Conservation (phyloP, 1,284 basidiomycete genomes). For the Apiotrichum domesticum region DNA sequence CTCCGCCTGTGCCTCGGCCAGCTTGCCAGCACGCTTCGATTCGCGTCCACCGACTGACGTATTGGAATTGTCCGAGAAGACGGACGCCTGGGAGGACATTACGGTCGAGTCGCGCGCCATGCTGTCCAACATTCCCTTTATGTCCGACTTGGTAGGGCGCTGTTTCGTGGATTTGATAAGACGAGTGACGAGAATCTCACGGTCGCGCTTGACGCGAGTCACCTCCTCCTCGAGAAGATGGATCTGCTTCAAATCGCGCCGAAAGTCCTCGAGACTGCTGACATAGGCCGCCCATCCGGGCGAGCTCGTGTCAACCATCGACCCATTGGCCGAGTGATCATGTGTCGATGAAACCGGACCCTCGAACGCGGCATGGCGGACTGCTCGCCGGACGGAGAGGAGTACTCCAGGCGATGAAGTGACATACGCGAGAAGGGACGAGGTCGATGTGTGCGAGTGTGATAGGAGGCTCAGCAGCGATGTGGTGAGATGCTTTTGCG, state of each 20-base stretch:
- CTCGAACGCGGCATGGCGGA: constrained; percentile 46
- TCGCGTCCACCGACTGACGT: constrained; percentile 31
- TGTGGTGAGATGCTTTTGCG: constrained; percentile 43
- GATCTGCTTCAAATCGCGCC: constrained; percentile 47
- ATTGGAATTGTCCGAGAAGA: constrained; percentile 29
- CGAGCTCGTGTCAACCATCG: constrained; percentile 19
- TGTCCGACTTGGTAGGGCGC: constrained; percentile 41
- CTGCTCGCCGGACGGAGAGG: constrained; percentile 38
- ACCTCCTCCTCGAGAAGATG: constrained; percentile 47
- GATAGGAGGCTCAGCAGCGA: constrained; percentile 45
- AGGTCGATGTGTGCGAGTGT: constrained; percentile 46
- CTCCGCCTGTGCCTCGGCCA: constrained; percentile 46
- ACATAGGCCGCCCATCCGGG: constrained; percentile 46
- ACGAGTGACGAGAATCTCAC: constrained; percentile 45
- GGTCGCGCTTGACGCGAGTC: constrained; percentile 43
- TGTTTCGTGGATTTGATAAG: constrained; percentile 47
- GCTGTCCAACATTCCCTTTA: constrained; percentile 33
- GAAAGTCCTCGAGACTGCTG: constrained; percentile 40
- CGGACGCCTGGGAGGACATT: constrained; percentile 28
- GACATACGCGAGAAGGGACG: constrained; percentile 46
- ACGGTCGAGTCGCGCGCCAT: constrained; percentile 2
- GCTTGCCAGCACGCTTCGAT: constrained; percentile 39
- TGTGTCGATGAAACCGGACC: constrained; percentile 33
- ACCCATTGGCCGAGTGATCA: background rate
- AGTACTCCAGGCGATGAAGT: constrained; percentile 47